Evolutionary conservation across 768 basidiomycete species (phyloP).

Genomic region (Tephrocybe rancida): DNA sequence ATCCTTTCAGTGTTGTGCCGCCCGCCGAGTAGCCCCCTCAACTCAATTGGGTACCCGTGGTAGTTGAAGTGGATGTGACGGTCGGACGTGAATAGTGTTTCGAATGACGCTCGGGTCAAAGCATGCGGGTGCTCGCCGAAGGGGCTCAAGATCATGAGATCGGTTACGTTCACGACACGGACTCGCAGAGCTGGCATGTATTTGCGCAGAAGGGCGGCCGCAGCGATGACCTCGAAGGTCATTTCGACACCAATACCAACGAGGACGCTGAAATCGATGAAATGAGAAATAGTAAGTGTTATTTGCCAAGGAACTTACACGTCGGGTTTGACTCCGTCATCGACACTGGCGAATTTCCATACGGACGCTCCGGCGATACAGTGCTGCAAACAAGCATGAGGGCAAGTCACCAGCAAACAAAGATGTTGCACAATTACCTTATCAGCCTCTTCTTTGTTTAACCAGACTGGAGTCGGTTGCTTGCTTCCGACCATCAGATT

Average conservation of each 20-base stretch:
- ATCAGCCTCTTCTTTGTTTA: conserved; percentile 76
- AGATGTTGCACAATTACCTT: too few relatives aligned
- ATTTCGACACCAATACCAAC: conserved; percentile 89
- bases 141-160: conserved; percentile 80
- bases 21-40: conserved; percentile 67
- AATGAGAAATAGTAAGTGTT: not conserved
- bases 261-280: conserved; percentile 56
- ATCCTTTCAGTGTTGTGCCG: conserved; percentile 51
- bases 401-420: too few relatives aligned
- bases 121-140: conserved; percentile 79
- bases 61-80: conserved; percentile 79
- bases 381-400: conserved; percentile 58
- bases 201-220: conserved; percentile 76
- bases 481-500: conserved; percentile 92
- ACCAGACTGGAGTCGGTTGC: conserved; percentile 79
- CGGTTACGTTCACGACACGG: conserved; percentile 87
- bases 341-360: conserved; percentile 83
- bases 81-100: conserved; percentile 72
- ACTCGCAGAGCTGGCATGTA: conserved; percentile 73
- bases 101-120: conserved; percentile 61
- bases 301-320: conserved; percentile 43
- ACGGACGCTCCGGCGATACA: conserved; percentile 87
- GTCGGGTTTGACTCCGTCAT: conserved; percentile 71
- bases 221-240: conserved; percentile 88
- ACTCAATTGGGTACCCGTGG: conserved; percentile 78